These are phyloP conservation scores for Fraxinus quadrangulata DNA, from an alignment of 257 asterid genomes.

Conservation along the genomic window DNA sequence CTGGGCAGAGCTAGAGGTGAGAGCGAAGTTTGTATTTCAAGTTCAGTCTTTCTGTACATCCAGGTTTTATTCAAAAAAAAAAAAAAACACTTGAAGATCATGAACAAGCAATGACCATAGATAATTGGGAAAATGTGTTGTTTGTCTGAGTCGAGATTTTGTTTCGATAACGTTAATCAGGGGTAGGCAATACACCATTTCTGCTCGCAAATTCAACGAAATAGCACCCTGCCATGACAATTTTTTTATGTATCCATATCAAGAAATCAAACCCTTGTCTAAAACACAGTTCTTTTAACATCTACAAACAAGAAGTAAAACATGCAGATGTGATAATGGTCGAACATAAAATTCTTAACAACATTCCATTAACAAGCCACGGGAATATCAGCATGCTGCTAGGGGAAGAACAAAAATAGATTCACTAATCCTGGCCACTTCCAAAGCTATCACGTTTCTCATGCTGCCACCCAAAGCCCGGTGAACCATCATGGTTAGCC, in stretches of 20 bases:
- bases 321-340: background rate
- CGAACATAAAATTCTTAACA: background rate
- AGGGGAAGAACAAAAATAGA: conserved; percentile 5
- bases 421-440: conserved; percentile 48
- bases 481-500: conserved; percentile 60
- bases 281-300: conserved; percentile 3
- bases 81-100: background rate
- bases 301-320: too few species aligned
- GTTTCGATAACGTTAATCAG: too few species aligned
- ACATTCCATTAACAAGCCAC: background rate
- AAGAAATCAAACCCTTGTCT: background rate
- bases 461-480: conserved; percentile 69
- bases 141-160: background rate
- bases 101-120: background rate
- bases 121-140: background rate
- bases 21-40: conserved; percentile 5
- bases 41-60: background rate
- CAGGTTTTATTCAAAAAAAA: background rate
- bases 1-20: conserved; percentile 8
- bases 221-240: background rate
- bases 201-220: too few species aligned
- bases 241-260: background rate
- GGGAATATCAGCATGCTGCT: conserved; percentile 11
- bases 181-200: too few species aligned
- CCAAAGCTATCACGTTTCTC: conserved; percentile 58